Evolutionary conservation across 2,329 filamentous ascomycete genomes (phyloP), one percentile per base, ranked within the genome.

Genomic region (Bisporella sp.): DNA sequence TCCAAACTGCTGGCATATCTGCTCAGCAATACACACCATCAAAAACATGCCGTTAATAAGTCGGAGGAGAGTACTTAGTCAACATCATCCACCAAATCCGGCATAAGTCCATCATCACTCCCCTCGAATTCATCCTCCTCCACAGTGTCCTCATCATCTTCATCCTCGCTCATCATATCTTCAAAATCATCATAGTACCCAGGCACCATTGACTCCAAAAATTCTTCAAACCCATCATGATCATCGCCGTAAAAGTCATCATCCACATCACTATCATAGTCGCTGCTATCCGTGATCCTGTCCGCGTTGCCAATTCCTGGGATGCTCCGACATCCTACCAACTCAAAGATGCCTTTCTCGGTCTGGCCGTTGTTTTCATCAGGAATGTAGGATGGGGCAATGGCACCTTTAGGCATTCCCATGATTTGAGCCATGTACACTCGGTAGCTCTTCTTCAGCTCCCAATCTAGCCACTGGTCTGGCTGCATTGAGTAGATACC

Each of bases 351-450:
- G 7, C 42, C 30, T 42, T 48, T 31, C 11, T 49, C 41, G 32
- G 4, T 37, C 31, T 44, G 41, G 21, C 45, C 39, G 21, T 48
- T 41, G 30, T 35, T 50, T 9, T 50, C 44, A 33, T 46, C 48
- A 29, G 35, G 29, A 35, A 41, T 39, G 11, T 46, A 50, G 12
- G 30, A 35, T 5, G 35, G 48, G 28, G 48, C 48, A 11, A 37
- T 29, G 6, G 35, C 11, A 9, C 43, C 48, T 28, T 35, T 40
- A 4, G 43, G 35, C 35, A 50, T 41, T 8, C 12, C 29, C 32
- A 50, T 44, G 21, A 46, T 50, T 37, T 42, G 46, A 30, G 41
- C 5, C 7, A 50, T 31, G 40, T 50, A 50, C 30, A 29, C 8
- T 33, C 33, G 33, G 31, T 50, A 46, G 13, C 35, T 46, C 5